Conservation (phyloP, 768 basidiomycete species). For the Boletus tomentosulus region DNA sequence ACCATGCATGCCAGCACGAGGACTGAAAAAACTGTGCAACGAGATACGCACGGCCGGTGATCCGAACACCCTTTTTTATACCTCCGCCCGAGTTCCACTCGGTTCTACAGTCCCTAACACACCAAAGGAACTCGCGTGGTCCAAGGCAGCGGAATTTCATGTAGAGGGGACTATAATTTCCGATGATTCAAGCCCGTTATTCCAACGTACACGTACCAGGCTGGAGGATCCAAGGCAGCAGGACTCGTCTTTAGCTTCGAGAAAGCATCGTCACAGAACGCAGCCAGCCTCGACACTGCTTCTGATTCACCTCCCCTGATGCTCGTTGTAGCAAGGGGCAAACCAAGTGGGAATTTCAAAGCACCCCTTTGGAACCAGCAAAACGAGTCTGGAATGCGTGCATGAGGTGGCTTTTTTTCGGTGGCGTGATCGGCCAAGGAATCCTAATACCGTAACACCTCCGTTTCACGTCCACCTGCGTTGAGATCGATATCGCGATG, state of each 20-base stretch:
- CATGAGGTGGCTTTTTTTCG: neutral
- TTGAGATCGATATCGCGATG: neutral
- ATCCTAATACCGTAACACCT: too few species aligned
- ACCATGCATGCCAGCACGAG: neutral
- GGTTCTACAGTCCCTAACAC: slow-evolving; percentile 4
- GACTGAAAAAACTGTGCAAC: neutral
- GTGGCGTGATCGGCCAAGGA: too few species aligned
- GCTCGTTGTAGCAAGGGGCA: slow-evolving; percentile 23
- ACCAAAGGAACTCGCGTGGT: slow-evolving; percentile 11
- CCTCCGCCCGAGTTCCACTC: neutral
- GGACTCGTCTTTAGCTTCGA: slow-evolving; percentile 10
- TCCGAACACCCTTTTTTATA: neutral
- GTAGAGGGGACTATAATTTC: slow-evolving; percentile 18
- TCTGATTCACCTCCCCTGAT: slow-evolving; percentile 29
- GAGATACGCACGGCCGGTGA: slow-evolving; percentile 12
- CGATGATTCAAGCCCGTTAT: slow-evolving; percentile 5
- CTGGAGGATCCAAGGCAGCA: neutral
- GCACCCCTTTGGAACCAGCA: slow-evolving; percentile 5
- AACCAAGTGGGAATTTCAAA: slow-evolving; percentile 25
- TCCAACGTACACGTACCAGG: too few species aligned
- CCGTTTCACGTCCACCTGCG: too few species aligned
- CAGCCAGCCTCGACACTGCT: slow-evolving; percentile 1
- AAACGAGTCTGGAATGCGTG: slow-evolving; percentile 14
- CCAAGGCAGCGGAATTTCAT: slow-evolving; percentile 21
- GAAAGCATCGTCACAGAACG: slow-evolving; percentile 1